A percentile compares a stretch with the other conserved stretches of the same genome.
Evolutionary conservation across 2,329 filamentous ascomycete species (phyloP).

Genomic region (Chalaropsis thielavioides): DNA sequence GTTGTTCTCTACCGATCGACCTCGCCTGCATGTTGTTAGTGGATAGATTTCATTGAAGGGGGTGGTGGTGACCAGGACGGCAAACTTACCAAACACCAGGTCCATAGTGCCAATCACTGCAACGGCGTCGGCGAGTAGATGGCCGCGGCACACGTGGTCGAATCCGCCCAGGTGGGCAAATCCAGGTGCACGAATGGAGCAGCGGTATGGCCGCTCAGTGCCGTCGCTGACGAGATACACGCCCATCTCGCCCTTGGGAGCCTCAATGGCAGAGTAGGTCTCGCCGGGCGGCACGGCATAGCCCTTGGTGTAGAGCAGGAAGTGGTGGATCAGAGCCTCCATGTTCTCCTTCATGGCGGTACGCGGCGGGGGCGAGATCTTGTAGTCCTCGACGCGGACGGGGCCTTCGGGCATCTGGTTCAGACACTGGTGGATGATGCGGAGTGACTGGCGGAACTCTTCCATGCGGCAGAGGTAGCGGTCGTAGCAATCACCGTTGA

Average conservation of each 20-base stretch:
- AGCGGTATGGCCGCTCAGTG: conserved; percentile 89
- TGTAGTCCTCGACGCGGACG: conserved; percentile 95
- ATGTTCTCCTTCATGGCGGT: conserved; percentile 99
- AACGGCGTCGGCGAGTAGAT: conserved; percentile 89
- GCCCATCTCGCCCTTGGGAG: conserved; percentile 99
- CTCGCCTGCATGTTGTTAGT: conserved; percentile 32
- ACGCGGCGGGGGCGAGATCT: conserved; percentile 89
- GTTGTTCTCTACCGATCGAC: conserved; percentile 39
- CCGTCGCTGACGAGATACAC: conserved; percentile 94
- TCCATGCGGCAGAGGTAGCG: conserved; percentile 98
- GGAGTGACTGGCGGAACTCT: conserved; percentile 94
- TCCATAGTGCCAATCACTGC: conserved; percentile 88
- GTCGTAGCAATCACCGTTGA: conserved; percentile 98
- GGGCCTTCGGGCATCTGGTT: conserved; percentile 98
- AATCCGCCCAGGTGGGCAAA: conserved; percentile 92
- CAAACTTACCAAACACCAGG: conserved; percentile 64
- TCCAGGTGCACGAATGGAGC: conserved; percentile 91
- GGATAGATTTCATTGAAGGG: conserved; percentile 24
- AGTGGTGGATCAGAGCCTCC: conserved; percentile 98
- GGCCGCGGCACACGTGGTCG: conserved; percentile 82
- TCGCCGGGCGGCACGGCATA: conserved; percentile 94
- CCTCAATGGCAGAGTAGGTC: conserved; percentile 95
- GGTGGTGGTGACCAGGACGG: not conserved
- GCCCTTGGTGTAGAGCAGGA: conserved; percentile 96
- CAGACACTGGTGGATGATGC: conserved; percentile 96